These are phyloP conservation scores for Plasmodium vivax DNA, from an alignment of 169 alveolate species.

Conservation along the genomic window DNA sequence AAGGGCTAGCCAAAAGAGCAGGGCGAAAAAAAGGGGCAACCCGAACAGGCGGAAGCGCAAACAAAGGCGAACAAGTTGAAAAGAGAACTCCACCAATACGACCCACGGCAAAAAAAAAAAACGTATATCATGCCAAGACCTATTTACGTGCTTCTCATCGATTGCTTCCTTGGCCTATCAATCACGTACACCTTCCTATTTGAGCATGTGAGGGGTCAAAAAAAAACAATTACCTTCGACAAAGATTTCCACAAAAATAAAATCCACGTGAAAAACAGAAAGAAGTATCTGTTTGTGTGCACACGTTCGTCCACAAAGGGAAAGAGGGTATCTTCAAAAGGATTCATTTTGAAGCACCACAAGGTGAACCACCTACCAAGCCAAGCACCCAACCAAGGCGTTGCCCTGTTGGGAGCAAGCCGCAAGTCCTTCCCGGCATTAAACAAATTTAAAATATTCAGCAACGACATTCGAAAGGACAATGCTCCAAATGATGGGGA, in stretches of 20 bases:
- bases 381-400: neutral
- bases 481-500: neutral
- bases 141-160: conserved; percentile 20
- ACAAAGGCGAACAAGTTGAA: neutral
- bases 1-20: neutral
- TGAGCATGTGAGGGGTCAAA: conserved; percentile 45
- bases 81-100: neutral
- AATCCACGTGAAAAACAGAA: neutral
- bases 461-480: neutral
- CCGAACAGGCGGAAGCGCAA: neutral
- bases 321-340: neutral
- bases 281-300: conserved; percentile 29
- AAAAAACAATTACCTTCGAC: neutral
- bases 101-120: neutral
- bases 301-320: neutral
- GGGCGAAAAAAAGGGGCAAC: neutral
- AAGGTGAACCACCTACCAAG: neutral
- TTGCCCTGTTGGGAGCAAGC: neutral
- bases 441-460: conserved; percentile 18
- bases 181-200: conserved; percentile 7
- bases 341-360: conserved; percentile 7
- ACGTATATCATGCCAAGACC: conserved; percentile 50
- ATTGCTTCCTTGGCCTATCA: conserved; percentile 36
- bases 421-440: neutral
- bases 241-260: conserved; percentile 4